Evolutionary conservation across 495 filamentous ascomycete genomes (phyloP), one percentile per base, ranked within the genome.

Genomic region (Penicillium angulare): DNA sequence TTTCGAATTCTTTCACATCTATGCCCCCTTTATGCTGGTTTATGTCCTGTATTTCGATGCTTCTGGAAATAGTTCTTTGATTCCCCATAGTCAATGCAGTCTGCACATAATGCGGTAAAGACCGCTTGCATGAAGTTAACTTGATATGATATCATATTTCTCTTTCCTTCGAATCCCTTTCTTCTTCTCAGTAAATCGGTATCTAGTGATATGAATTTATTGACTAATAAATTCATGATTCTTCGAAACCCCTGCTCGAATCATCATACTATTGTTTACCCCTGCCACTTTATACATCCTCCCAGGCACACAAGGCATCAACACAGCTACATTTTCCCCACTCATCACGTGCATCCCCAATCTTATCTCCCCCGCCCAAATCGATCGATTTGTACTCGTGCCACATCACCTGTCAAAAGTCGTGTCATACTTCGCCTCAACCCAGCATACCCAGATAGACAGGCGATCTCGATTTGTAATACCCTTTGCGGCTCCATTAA

Each of bases 41-140:
- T 33, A 50, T 55, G 50, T 26, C 52, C 50, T 27, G 50, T 52
- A 17, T 49, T 59, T 51, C 23, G 23, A 23, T 56, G 18, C 29
- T 52, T 55, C 26, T 64, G 61, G 54, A 62, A 52, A 65, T 62
- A 62, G 41, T 62, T 52, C 38, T 57, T 55, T 65, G 61, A 65
- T 65, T 65, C 61, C 57, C 61, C 56, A 62, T 46, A 26, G 18
- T 57, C 48, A 44, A 57, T 57, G 42, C 36, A 38, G 20, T 47
- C 24, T 54, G 47, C 56, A 54, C 38, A 54, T 54, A 58, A 45
- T 51, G 21, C 21, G 20, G n/a, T 27, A 15, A 21, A 33, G 27
- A 32, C 31, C 13, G 20, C 31, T 31, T 23, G 10, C 17, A 23
- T 46, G 43, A 23, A 15, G n/a, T 33, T 9, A 15, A 36, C 9